Conservation (phyloP, 2,329 filamentous ascomycete species). For the Talaromyces funiculosus region DNA sequence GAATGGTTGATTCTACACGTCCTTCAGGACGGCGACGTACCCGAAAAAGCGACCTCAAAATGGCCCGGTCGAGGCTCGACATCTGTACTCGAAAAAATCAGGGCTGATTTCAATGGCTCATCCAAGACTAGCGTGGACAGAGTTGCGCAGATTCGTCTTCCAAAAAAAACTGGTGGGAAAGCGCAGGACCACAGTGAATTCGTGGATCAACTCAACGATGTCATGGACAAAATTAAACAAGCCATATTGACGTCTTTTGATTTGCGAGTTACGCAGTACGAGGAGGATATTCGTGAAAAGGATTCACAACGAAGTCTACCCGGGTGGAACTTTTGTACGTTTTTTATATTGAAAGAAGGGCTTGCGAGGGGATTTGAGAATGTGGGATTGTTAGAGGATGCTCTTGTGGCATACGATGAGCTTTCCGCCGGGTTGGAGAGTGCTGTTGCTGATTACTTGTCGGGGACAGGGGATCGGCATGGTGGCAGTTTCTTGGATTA, state of each 20-base stretch:
- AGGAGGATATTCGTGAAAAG: conserved; percentile 93
- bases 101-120: conserved; percentile 79
- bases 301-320: conserved; percentile 80
- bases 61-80: conserved; percentile 73
- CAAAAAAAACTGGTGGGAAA: neutral
- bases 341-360: conserved; percentile 96
- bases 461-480: conserved; percentile 57
- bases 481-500: conserved; percentile 66
- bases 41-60: conserved; percentile 65
- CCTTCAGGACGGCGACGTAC: conserved; percentile 67
- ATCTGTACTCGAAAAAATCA: conserved; percentile 82
- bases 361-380: conserved; percentile 91
- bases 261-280: conserved; percentile 83
- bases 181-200: conserved; percentile 68
- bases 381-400: conserved; percentile 91
- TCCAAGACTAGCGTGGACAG: conserved; percentile 69
- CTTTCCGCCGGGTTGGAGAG: conserved; percentile 80
- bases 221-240: conserved; percentile 79
- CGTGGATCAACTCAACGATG: conserved; percentile 74
- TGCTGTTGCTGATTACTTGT: conserved; percentile 68
- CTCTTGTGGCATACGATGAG: conserved; percentile 90
- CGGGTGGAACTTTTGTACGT: conserved; percentile 99
- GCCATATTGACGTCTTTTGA: conserved; percentile 88
- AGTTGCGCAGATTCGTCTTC: conserved; percentile 77
- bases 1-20: conserved; percentile 95